Evolutionary conservation across 805 yeast species (phyloP), one percentile per base, ranked within the genome.

Genomic region (Yarrowia hollandica): DNA sequence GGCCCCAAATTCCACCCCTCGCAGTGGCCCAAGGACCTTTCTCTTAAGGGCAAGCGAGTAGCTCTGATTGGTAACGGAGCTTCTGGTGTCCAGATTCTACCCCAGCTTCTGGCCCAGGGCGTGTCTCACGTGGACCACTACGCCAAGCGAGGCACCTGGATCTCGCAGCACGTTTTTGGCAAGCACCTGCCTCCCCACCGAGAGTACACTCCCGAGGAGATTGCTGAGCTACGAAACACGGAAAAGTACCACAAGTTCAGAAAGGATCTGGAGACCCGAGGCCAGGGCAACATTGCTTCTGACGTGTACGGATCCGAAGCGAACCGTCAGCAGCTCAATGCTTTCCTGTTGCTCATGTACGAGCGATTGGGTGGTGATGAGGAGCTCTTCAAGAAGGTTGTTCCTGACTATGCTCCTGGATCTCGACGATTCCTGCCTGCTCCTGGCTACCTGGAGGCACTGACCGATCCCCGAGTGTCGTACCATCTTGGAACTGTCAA

Each of bases 361-460:
- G 60, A 59, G 59, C 31, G 60, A n/a, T 34, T 59, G 19, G 46
- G 42, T 1, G 42, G 57, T n/a, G 60, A 59, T 33, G 41, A 34
- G 35, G 60, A 48, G 44, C 57, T 59, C 16, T 30, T 61, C 35
- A 59, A 61, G 31, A 61, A 60, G 28, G 61, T 60, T 25, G 41
- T 65, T 33, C 70, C 69, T 7, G 63, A 59, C 21, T 64, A 59
- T 34, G 48, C 41, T 19, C 62, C 64, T 10, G 68, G 67, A 22
- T 62, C 67, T 31, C 60, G 68, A 21, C 62, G 69, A 22, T 59
- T 64, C 9, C 60, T 67, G 11, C 65, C 68, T 15, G 70, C 67
- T 15, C 59, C 55, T 9, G 60, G 59, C 19, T 66, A 67, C 57
- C 58, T 64, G 28, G 67, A 66, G 39, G 31, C 62, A 23, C 59